Evolutionary conservation across 169 alveolate genomes (phyloP).

Genomic region (Plasmodium adleri): DNA sequence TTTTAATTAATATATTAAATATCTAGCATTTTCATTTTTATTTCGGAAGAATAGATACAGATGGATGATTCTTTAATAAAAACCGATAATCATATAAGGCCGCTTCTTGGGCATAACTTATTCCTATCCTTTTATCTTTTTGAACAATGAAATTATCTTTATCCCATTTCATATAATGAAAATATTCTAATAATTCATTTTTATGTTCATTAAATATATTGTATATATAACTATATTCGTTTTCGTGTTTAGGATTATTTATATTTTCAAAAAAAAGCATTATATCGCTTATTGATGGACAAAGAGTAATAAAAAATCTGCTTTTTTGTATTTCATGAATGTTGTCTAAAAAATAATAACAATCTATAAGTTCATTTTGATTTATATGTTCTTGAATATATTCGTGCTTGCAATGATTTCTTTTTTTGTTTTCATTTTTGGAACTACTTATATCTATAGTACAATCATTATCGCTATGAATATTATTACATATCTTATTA

Average conservation of each 20-base stretch:
- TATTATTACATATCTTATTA: neutral
- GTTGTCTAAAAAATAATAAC: conserved; percentile 19
- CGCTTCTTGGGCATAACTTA: conserved; percentile 50
- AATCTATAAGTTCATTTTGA: too few species aligned
- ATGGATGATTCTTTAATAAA: conserved; percentile 51
- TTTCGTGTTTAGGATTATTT: neutral
- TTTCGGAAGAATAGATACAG: conserved; percentile 54
- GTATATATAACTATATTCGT: neutral
- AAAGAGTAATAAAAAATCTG: conserved; percentile 44
- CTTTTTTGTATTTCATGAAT: conserved; percentile 26
- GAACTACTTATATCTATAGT: neutral
- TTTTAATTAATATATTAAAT: too few species aligned
- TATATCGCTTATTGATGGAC: conserved; percentile 26
- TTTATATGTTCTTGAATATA: too few species aligned
- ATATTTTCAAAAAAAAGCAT: conserved; percentile 49
- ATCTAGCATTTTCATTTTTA: neutral
- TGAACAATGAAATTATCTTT: conserved; percentile 14
- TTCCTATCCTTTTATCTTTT: conserved; percentile 51
- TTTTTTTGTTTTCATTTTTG: neutral
- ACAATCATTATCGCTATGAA: neutral
- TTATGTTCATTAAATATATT: conserved; percentile 24
- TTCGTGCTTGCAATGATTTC: neutral
- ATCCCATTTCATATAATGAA: conserved; percentile 51
- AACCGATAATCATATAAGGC: conserved; percentile 69
- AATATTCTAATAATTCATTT: conserved; percentile 19